Evolutionary conservation across 352 stramenopile species (phyloP).

Genomic region (Globisporangium parvum): DNA sequence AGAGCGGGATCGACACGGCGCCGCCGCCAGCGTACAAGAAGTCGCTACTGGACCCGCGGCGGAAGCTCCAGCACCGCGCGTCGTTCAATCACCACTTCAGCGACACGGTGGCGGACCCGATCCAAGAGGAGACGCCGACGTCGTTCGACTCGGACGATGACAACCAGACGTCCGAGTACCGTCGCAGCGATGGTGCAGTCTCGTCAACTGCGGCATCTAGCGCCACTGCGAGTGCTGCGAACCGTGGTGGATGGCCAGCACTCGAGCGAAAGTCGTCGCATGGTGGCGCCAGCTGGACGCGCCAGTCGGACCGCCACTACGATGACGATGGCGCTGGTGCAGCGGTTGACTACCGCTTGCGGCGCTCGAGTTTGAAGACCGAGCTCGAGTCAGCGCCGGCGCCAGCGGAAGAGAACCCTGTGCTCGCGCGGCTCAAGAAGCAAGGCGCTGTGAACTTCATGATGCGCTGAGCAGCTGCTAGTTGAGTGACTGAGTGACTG

Average conservation of each 20-base stretch:
- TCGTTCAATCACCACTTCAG: slow-evolving; percentile 56
- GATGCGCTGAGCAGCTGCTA: slow-evolving; percentile 24
- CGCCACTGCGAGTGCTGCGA: neutral
- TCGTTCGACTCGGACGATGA: slow-evolving; percentile 48
- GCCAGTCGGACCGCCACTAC: slow-evolving; percentile 12
- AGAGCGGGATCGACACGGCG: slow-evolving; percentile 10
- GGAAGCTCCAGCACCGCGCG: slow-evolving; percentile 55
- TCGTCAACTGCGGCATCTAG: no score
- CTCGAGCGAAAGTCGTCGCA: slow-evolving; percentile 20
- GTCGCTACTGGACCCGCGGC: slow-evolving; percentile 39
- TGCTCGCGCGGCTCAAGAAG: slow-evolving; percentile 70
- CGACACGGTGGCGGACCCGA: slow-evolving; percentile 40
- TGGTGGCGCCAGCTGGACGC: slow-evolving; percentile 16
- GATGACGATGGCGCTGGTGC: slow-evolving; percentile 27
- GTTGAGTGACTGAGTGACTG: no score
- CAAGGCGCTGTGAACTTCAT: slow-evolving; percentile 84
- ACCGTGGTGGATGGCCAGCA: neutral
- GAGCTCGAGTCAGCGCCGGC: slow-evolving; percentile 29
- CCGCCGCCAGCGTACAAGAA: slow-evolving; percentile 21
- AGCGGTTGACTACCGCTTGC: slow-evolving; percentile 26
- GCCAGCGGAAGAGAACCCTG: slow-evolving; percentile 49
- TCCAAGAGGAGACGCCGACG: slow-evolving; percentile 58
- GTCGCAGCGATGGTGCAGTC: neutral
- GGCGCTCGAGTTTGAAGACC: slow-evolving; percentile 38
- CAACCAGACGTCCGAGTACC: neutral